Percentiles rank a stretch among this genome's conserved stretches.
These are phyloP conservation scores for Collybia sp. DNA, from an alignment of 768 basidiomycete genomes.

Conservation along the genomic window DNA sequence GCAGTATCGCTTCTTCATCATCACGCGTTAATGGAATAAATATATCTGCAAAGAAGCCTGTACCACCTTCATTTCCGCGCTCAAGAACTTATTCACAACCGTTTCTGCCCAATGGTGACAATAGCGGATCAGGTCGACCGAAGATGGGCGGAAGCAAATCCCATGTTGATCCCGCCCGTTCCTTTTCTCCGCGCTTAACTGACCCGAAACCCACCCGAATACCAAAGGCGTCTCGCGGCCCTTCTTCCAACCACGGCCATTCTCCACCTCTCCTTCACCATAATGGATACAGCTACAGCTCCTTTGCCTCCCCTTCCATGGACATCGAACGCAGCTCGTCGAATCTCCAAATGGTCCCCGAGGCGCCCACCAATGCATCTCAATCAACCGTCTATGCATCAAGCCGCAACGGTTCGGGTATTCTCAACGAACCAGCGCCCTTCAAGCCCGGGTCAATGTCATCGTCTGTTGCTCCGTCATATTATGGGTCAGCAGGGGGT, in stretches of 20 bases:
- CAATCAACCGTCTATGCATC: slow-evolving; percentile 26
- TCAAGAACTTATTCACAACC: slow-evolving; percentile 66
- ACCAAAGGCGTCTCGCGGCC: slow-evolving; percentile 36
- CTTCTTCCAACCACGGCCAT: slow-evolving; percentile 19
- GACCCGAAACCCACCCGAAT: slow-evolving; percentile 47
- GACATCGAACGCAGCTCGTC: slow-evolving; percentile 9
- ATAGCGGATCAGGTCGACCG: slow-evolving; percentile 21
- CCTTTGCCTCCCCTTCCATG: slow-evolving; percentile 10
- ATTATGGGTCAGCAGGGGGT: slow-evolving; percentile 10
- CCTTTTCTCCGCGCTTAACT: slow-evolving; percentile 39
- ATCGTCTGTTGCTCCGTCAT: slow-evolving; percentile 38
- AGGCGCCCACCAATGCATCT: slow-evolving; percentile 21
- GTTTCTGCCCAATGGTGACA: slow-evolving; percentile 26
- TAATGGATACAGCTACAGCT: slow-evolving; percentile 14
- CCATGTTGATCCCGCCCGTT: slow-evolving; percentile 31
- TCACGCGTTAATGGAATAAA: slow-evolving; percentile 24
- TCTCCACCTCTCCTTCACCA: slow-evolving; percentile 9
- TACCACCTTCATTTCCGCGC: slow-evolving; percentile 37
- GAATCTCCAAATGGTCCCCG: slow-evolving; percentile 22
- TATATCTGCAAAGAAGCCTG: slow-evolving; percentile 21
- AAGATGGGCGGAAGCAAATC: slow-evolving; percentile 22
- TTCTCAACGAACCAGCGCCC: slow-evolving; percentile 64
- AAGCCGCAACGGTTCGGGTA: slow-evolving; percentile 36
- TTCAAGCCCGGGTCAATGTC: slow-evolving; percentile 44
- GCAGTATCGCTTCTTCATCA: slow-evolving; percentile 12